phyloP scores from a whole-genome alignment of 2,329 filamentous ascomycete genomes.

The Trichoderma sp. region DNA sequence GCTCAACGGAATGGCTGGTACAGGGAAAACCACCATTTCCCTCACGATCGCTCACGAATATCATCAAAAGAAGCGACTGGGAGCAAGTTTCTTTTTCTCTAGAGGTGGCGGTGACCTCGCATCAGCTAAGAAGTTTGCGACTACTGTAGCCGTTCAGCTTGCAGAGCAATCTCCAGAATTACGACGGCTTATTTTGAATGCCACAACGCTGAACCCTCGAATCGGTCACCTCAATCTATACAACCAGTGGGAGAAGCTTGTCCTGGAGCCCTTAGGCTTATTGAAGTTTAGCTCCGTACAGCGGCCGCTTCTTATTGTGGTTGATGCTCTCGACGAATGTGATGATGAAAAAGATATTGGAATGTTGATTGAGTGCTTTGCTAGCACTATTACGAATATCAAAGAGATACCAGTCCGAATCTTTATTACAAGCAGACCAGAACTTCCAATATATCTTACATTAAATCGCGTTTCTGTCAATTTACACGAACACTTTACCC shows the following conservation, averaged over 20 bases:
- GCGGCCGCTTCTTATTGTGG: background rate
- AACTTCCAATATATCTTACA: background rate
- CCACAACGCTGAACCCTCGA: background rate
- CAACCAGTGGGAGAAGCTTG: background rate
- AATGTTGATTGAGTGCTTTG: background rate
- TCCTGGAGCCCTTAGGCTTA: background rate
- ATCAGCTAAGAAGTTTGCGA: background rate
- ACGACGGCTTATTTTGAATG: background rate
- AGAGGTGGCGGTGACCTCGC: background rate
- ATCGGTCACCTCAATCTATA: background rate
- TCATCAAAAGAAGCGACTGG: background rate
- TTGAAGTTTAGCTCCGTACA: background rate
- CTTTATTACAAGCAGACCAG: background rate
- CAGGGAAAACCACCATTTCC: background rate
- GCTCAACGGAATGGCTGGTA: background rate
- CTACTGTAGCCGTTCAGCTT: background rate
- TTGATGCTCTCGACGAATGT: background rate
- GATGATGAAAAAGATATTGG: background rate
- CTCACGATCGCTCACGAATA: background rate
- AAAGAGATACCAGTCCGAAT: background rate
- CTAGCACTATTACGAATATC: background rate
- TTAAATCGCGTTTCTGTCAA: background rate
- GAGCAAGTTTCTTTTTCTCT: background rate
- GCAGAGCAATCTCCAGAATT: background rate
- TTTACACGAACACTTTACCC: background rate